A percentile compares a stretch with the other conserved stretches of the same genome.
phyloP scores from a whole-genome alignment of 345 rosid species.

The Bruguiera parviflora region DNA sequence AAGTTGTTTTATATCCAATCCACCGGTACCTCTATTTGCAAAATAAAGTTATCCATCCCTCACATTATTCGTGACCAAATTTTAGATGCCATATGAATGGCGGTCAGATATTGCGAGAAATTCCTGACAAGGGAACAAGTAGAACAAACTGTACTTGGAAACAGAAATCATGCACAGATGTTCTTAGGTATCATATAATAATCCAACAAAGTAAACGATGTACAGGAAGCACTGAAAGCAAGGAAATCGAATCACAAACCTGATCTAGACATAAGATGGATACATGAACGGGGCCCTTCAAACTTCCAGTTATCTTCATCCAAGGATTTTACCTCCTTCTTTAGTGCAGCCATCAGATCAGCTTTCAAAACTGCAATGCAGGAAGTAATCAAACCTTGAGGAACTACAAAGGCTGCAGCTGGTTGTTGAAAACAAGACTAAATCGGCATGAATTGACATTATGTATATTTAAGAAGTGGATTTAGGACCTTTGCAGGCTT shows the following conservation, averaged over 20 bases:
- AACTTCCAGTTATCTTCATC: conserved; percentile 96
- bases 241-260: conserved; percentile 38
- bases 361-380: conserved; percentile 59
- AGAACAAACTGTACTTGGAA: not conserved
- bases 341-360: conserved; percentile 68
- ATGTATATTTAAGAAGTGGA: not conserved
- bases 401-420: not conserved
- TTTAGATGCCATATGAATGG: not conserved
- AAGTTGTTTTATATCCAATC: too few species aligned
- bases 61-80: too few species aligned
- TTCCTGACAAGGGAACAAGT: not conserved
- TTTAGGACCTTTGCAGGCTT: too few species aligned
- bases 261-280: conserved; percentile 65
- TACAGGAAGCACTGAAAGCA: not conserved
- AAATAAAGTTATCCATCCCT: too few species aligned
- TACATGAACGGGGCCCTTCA: conserved; percentile 85
- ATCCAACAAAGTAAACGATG: not conserved
- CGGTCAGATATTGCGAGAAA: not conserved
- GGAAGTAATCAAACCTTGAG: not conserved
- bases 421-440: not conserved
- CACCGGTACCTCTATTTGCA: too few species aligned
- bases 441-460: not conserved
- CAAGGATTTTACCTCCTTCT: conserved; percentile 77
- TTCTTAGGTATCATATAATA: too few species aligned
- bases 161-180: too few species aligned